Evolutionary conservation across 345 rosid species (phyloP), one percentile per base, ranked within the genome.

Genomic region (Euphorbia peplus): DNA sequence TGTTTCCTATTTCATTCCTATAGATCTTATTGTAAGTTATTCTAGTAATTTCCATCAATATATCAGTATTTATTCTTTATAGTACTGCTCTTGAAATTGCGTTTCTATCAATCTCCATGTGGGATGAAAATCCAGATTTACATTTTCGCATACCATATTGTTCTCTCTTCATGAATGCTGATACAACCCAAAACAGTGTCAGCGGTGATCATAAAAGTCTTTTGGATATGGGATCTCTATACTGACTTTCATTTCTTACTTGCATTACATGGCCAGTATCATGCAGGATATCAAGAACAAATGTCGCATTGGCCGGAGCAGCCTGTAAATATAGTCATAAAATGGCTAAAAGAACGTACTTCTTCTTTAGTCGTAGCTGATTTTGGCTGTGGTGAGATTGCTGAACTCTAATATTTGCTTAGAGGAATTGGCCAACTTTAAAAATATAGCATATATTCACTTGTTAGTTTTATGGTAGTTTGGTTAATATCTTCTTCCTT

Each of bases 281-380:
- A 95, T 79, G 62, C 93, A 67, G 95, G 99, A 62, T 95, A 95
- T 79, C 93, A 90, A 70, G 89, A 92, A 70, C 97, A 95, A 81
- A 95, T 95, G 99, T 80, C 85, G 11, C 90, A 79, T 72, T 95
- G 99, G 99, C 97, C 99, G 26, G 95, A 89, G 80, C 88, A 72
- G 73, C 97, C 99, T 18, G 89, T 91, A 70, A 90, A 89, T 69
- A 83, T 81, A 51, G 83, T 95, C 16, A 80, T 83, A 22, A 81
- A 81, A 29, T 95, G 97, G 97, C 70, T 95, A 22, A 75, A 76
- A 50, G 83, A 66, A 66, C 84, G 39, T 24, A 87, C 86, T 80
- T 72, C 96, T 76, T 87, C 95, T 66, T 66, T 95, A 70, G 78
- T 84, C 13, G 93, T 95, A n/a, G 95, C 99, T 67, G 99, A 95